Percentiles rank a stretch among this genome's conserved stretches.
These are phyloP conservation scores for Fragilaria radians DNA, from an alignment of 108 stramenopile species.

Conservation along the genomic window DNA sequence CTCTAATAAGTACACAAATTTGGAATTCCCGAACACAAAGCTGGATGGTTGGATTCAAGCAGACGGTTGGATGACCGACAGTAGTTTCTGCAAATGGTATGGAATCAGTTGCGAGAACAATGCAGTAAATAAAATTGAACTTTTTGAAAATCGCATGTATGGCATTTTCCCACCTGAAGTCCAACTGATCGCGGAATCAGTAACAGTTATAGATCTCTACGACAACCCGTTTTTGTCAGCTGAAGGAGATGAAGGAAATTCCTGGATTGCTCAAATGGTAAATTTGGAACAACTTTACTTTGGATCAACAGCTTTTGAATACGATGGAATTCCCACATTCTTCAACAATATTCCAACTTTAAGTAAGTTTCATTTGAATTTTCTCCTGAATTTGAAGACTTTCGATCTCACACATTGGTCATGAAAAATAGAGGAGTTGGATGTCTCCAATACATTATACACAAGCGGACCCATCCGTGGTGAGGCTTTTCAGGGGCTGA, in stretches of 20 bases:
- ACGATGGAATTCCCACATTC: neutral
- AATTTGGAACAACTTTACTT: neutral
- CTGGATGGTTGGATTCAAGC: neutral
- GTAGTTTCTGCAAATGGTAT: neutral
- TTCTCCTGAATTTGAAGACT: no score
- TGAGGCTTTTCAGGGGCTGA: neutral
- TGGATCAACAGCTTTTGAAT: neutral
- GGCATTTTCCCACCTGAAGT: neutral
- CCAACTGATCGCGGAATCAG: neutral
- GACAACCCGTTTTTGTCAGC: neutral
- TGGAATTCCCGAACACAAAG: neutral
- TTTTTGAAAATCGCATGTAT: neutral
- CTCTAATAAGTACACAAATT: neutral
- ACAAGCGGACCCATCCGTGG: neutral
- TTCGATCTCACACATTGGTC: no score
- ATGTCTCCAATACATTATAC: neutral
- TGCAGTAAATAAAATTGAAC: neutral
- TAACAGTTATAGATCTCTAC: neutral
- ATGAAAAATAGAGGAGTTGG: neutral
- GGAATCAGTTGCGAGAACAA: neutral
- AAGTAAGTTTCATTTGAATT: neutral
- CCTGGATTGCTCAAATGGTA: neutral
- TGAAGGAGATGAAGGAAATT: neutral
- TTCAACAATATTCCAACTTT: neutral
- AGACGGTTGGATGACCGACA: neutral